Percentiles rank a stretch among this genome's conserved stretches.
Evolutionary conservation across 2,329 filamentous ascomycete genomes (phyloP).

Genomic region (Stachybotrys echinatus): DNA sequence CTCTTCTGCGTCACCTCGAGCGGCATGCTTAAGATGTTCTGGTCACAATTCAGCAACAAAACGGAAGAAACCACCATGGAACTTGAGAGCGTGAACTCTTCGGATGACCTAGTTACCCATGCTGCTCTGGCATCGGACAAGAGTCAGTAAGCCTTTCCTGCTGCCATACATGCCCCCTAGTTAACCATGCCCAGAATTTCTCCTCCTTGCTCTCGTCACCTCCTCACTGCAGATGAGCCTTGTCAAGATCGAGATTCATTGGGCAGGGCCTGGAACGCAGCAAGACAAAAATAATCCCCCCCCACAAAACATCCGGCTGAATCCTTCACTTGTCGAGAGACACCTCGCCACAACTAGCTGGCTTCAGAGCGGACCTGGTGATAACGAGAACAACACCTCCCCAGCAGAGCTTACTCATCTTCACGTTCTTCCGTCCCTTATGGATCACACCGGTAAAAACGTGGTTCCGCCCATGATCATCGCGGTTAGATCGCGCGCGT

Average conservation of each 20-base stretch:
- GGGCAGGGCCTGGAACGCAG: slow-evolving; percentile 53
- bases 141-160: slow-evolving; percentile 39
- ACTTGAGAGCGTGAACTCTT: slow-evolving; percentile 65
- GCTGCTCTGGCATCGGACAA: slow-evolving; percentile 71
- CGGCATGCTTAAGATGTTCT: slow-evolving; percentile 70
- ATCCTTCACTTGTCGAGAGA: slow-evolving; percentile 47
- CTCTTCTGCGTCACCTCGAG: slow-evolving; percentile 72
- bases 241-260: slow-evolving; percentile 68
- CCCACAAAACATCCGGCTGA: slow-evolving; percentile 38
- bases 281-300: slow-evolving; percentile 47
- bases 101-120: slow-evolving; percentile 74
- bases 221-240: slow-evolving; percentile 67
- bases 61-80: slow-evolving; percentile 71
- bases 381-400: slow-evolving; percentile 39
- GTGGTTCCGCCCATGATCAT: slow-evolving; percentile 59
- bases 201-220: slow-evolving; percentile 64
- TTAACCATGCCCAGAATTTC: slow-evolving; percentile 34
- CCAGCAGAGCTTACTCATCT: slow-evolving; percentile 67
- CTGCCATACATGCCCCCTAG: not conserved
- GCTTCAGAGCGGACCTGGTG: slow-evolving; percentile 42
- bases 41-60: slow-evolving; percentile 66
- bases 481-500: slow-evolving; percentile 62
- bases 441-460: slow-evolving; percentile 54
- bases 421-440: slow-evolving; percentile 63
- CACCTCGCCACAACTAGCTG: slow-evolving; percentile 54